Percentiles rank a stretch among this genome's conserved stretches.
Conservation (phyloP, 2,329 filamentous ascomycete genomes). For the Ophioceras dolichostomum region DNA sequence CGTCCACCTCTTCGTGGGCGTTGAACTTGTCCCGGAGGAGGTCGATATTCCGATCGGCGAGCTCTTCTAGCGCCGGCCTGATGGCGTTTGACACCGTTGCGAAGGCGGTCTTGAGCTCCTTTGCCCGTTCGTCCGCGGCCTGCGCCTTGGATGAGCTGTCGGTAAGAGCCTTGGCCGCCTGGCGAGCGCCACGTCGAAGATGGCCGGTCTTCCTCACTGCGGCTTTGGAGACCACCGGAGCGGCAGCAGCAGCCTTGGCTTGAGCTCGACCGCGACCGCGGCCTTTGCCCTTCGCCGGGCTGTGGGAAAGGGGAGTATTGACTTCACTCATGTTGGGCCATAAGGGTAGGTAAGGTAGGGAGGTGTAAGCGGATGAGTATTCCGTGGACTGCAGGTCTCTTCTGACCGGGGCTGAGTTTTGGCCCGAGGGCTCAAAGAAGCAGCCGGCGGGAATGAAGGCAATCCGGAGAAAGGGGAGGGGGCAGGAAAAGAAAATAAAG, state of each 20-base stretch:
- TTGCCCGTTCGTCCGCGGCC: conserved; percentile 49
- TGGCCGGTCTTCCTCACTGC: conserved; percentile 21
- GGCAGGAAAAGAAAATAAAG: too few species aligned
- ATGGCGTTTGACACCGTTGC: conserved; percentile 49
- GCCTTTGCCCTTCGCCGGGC: conserved; percentile 16
- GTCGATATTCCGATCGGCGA: conserved; percentile 48
- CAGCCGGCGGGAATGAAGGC: too few species aligned
- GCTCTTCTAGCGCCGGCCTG: conserved; percentile 52
- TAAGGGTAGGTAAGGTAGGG: too few species aligned
- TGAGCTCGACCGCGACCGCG: conserved; percentile 23
- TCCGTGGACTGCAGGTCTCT: too few species aligned
- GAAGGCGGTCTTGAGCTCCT: conserved; percentile 54
- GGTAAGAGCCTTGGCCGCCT: conserved; percentile 13
- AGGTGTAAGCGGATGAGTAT: too few species aligned
- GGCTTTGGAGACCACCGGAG: conserved; percentile 14
- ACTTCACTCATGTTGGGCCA: conserved; percentile 11
- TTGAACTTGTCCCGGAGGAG: conserved; percentile 41
- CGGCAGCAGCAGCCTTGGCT: conserved; percentile 11
- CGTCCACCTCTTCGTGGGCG: conserved; percentile 37
- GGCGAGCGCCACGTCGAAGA: conserved; percentile 37
- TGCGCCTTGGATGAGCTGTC: conserved; percentile 26
- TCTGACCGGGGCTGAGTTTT: too few species aligned
- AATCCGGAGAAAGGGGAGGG: too few species aligned
- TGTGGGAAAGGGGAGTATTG: conserved; percentile 8
- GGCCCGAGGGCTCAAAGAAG: too few species aligned